Evolutionary conservation across 306 rosid species (phyloP), one percentile per base, ranked within the genome.

Genomic region (Glycine tomentella): DNA sequence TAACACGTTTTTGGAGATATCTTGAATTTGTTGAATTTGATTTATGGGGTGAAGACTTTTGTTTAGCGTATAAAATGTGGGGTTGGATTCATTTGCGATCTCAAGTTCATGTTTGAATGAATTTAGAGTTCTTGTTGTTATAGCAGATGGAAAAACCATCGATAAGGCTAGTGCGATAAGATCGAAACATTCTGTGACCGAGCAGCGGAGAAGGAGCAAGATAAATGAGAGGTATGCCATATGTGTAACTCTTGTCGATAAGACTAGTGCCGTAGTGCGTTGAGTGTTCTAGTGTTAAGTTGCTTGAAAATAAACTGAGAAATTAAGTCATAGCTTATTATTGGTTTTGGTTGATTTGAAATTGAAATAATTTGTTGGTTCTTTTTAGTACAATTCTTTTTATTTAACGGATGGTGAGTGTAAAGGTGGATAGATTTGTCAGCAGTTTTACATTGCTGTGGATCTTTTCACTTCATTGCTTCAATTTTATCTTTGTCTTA

Each of bases 181-280:
- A 78, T 93, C 98, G 7, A 96, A 96, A 79, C 99, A 96, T 86
- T 96, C 99, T 8, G 98, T 96, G 2, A 96, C 99, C 7, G 99
- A 96, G 89, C 98, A 96, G 93, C 93, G 95, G n/a, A 88, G 98
- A 74, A 87, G 99, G 83, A 96, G 99, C 95, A 96, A 96, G 91
- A 96, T 96, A 85, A 96, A 96, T 73, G 99, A 96, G 92, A 92
- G 99, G 99, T 96, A 84, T 75, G 65, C 25, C 14, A 20, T 58
- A 2, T 61, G 82, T 72, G 52, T 72, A 42, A 71, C 34, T 38
- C 53, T 56, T 56, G 7, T 61, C 50, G 77, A 40, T 36, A 3
- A 48, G 76, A 34, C 49, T 31, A 66, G 10, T 69, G 58, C 12
- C 53, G 66, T 33, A 53, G 34, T 64, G 8, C 50, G 31, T 76